Evolutionary conservation across 1,284 basidiomycete genomes (phyloP).

Genomic region (Melampsora americana): DNA sequence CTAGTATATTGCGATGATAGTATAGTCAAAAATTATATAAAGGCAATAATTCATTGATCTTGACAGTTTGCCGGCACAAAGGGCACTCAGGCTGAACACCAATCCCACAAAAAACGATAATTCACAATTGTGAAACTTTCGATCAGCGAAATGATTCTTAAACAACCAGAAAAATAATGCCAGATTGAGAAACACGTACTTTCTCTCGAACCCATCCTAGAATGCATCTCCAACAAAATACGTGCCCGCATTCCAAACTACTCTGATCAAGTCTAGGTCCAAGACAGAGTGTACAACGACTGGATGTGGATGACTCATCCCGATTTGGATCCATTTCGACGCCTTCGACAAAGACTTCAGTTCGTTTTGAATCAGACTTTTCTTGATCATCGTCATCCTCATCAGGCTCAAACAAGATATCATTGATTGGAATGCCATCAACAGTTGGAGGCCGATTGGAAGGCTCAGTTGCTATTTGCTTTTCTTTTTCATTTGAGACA

Average conservation of each 20-base stretch:
- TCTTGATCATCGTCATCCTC: conserved; percentile 11
- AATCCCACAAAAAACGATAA: not conserved
- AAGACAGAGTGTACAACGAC: conserved; percentile 39
- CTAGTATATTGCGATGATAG: no score
- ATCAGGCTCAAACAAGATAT: conserved; percentile 18
- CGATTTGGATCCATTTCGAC: conserved; percentile 20
- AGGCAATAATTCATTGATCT: conserved; percentile 25
- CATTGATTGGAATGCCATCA: conserved; percentile 32
- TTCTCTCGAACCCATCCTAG: conserved; percentile 41
- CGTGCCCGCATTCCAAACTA: conserved; percentile 43
- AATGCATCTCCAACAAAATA: conserved; percentile 43
- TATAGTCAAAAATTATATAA: conserved; percentile 34
- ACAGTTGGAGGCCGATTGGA: conserved; percentile 10
- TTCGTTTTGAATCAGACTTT: not conserved
- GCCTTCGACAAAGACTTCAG: conserved; percentile 2
- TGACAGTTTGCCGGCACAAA: conserved; percentile 35
- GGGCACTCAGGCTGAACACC: conserved; percentile 37
- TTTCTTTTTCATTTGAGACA: not conserved
- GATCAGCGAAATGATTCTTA: not conserved
- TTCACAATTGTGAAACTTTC: not conserved
- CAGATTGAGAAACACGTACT: conserved; percentile 7
- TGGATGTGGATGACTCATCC: not conserved
- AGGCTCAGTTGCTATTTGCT: not conserved
- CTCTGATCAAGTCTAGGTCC: conserved; percentile 21
- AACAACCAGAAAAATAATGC: not conserved